Base-by-base conservation (phyloP, 441 rosid species). In the Eruca vesicaria region DNA sequence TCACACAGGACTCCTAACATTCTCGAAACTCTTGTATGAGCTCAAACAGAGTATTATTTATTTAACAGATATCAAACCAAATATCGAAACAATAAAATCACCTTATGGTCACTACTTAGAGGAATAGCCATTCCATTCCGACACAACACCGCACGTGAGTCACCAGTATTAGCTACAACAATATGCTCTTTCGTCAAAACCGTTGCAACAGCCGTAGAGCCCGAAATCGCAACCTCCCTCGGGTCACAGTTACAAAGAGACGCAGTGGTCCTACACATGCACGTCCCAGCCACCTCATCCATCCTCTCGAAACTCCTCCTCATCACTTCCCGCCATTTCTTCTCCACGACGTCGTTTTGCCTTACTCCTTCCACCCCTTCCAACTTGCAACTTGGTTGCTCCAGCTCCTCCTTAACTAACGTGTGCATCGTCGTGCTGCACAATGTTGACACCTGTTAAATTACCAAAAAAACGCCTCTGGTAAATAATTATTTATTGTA, bases 121-220 rank as follows among this genome's bases (percentile, higher is more conserved):
- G 96, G 91, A 41, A 89, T 32, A 16, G 88, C 86, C 63, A 63
- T 61, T 16, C 94, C 90, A 16, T 66, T 88, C 0, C 94, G 85
- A 81, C 87, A 84, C 36, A 94, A 88, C 68, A 91, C 94, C 53
- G 92, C 96, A 68, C 93, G 94, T 18, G 98, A 93, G 79, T 91
- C 98, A 11, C 97, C 97, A 53, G 89, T 88, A 31, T 91, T 93
- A 6, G 96, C 98, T 15, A 91, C 87, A 9, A 89, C 68, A 18
- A 93, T 79, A 56, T 80, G 79, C 3, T 86, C 83, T 2, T 76
- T 63, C n/a, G 90, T 86, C 31, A 91, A 53, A 53, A 89, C 50
- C 7, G 86, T 89, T 12, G 83, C 78, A 9, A 87, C 89, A 16
- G 97, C 96, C 0, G 96, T 90, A 29, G 98, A 87, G 2, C 98